Percentiles rank a stretch among this genome's conserved stretches.
These are phyloP conservation scores for rapeseed (Brassica napus) DNA, from an alignment of 345 rosid genomes.

Conservation along the genomic window DNA sequence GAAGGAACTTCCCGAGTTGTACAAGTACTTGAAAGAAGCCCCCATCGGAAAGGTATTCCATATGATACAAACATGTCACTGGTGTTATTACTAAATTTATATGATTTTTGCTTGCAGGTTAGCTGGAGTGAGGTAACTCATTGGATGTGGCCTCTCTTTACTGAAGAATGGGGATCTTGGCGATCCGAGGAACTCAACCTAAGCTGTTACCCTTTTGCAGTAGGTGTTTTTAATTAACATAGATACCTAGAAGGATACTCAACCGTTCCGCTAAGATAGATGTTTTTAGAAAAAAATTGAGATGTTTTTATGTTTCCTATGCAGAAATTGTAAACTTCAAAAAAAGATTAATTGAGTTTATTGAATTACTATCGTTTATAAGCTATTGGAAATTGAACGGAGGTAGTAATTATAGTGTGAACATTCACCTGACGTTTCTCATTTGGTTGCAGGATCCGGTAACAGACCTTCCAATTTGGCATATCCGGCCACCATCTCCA, in stretches of 20 bases:
- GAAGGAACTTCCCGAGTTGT: conserved; percentile 61
- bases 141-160: conserved; percentile 97
- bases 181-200: conserved; percentile 70
- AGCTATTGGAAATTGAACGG: background rate
- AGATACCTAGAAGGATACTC: background rate
- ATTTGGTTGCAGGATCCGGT: conserved; percentile 72
- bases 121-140: conserved; percentile 87
- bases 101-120: conserved; percentile 44
- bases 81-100: background rate
- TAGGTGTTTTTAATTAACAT: conserved; percentile 34
- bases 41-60: conserved; percentile 60
- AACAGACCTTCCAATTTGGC: conserved; percentile 78
- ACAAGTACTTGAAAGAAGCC: conserved; percentile 69
- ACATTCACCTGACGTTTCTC: background rate
- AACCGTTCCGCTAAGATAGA: background rate
- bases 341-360: background rate
- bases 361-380: background rate
- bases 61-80: background rate
- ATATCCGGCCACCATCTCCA: conserved; percentile 63
- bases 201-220: conserved; percentile 77
- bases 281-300: background rate
- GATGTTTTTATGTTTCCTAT: background rate
- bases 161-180: conserved; percentile 83
- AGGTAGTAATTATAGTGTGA: background rate
- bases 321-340: background rate